Conservation (phyloP, 1,284 basidiomycete genomes). For the Xanthoconium separans region DNA sequence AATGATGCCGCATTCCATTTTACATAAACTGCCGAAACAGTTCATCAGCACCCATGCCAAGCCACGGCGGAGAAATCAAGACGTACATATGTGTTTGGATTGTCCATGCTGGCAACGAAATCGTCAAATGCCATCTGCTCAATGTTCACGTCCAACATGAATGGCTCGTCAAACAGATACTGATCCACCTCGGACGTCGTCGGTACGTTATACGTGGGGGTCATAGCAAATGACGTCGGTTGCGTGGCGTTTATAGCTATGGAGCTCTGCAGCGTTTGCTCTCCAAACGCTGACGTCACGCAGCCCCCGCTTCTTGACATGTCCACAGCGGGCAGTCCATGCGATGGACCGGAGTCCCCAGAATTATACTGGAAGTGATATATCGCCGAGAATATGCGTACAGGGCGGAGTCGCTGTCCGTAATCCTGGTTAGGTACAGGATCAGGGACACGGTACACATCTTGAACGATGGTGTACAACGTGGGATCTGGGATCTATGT, state of each 20-base stretch:
- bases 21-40: slow-evolving; percentile 27
- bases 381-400: slow-evolving; percentile 48
- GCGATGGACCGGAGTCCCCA: slow-evolving; percentile 1
- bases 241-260: not conserved
- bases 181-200: slow-evolving; percentile 17
- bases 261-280: slow-evolving; percentile 9
- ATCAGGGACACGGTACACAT: slow-evolving; percentile 41
- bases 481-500: slow-evolving; percentile 45
- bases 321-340: slow-evolving; percentile 3
- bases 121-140: slow-evolving; percentile 31
- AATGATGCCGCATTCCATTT: slow-evolving; percentile 2
- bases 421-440: slow-evolving; percentile 16
- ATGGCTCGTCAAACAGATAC: slow-evolving; percentile 31
- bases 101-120: slow-evolving; percentile 18
- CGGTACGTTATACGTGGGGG: not conserved
- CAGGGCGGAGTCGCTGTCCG: slow-evolving; percentile 24
- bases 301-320: slow-evolving; percentile 3
- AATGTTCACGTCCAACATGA: slow-evolving; percentile 31
- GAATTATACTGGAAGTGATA: slow-evolving; percentile 49
- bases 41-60: slow-evolving; percentile 10
- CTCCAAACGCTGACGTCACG: slow-evolving; percentile 20
- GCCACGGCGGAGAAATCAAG: not conserved
- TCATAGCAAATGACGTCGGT: slow-evolving; percentile 7
- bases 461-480: slow-evolving; percentile 53
- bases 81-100: slow-evolving; percentile 23